These are phyloP conservation scores for Aspergillus leporis DNA, from an alignment of 495 filamentous ascomycete genomes.

Conservation along the genomic window DNA sequence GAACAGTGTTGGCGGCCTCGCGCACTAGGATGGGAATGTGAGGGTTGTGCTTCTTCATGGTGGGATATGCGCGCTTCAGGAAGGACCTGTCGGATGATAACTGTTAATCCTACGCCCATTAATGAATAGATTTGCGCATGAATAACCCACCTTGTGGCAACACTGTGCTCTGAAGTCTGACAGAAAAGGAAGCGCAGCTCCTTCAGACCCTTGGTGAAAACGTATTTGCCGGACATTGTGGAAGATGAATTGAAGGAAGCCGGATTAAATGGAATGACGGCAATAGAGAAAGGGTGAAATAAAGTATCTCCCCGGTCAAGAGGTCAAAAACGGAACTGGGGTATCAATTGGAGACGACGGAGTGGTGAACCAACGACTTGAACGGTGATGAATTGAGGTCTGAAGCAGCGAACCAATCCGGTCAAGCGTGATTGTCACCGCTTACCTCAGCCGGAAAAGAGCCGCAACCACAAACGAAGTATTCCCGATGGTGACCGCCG, in stretches of 20 bases:
- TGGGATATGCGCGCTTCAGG: conserved; percentile 87
- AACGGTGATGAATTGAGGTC: conserved; percentile 5
- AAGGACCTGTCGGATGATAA: conserved; percentile 64
- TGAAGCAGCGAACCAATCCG: conserved; percentile 21
- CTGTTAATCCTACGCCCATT: background rate
- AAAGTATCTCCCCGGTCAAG: background rate
- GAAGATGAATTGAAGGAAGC: background rate
- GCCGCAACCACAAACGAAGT: conserved; percentile 21
- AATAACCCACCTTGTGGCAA: conserved; percentile 68
- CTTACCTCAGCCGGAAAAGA: conserved; percentile 39
- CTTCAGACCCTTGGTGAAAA: conserved; percentile 82
- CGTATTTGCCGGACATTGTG: conserved; percentile 89
- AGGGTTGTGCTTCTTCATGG: conserved; percentile 99
- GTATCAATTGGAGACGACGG: conserved; percentile 6
- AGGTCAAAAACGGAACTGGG: background rate
- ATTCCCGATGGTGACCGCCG: conserved; percentile 14
- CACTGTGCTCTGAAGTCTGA: conserved; percentile 86
- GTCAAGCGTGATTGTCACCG: conserved; percentile 31
- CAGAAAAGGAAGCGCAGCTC: conserved; percentile 97
- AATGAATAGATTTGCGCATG: background rate
- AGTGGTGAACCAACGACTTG: background rate
- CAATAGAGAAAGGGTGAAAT: background rate
- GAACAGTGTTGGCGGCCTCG: conserved; percentile 79
- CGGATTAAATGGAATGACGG: background rate
- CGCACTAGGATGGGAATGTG: conserved; percentile 91